Evolutionary conservation across 805 yeast genomes (phyloP).

Genomic region (Suhomyces pyralidae): DNA sequence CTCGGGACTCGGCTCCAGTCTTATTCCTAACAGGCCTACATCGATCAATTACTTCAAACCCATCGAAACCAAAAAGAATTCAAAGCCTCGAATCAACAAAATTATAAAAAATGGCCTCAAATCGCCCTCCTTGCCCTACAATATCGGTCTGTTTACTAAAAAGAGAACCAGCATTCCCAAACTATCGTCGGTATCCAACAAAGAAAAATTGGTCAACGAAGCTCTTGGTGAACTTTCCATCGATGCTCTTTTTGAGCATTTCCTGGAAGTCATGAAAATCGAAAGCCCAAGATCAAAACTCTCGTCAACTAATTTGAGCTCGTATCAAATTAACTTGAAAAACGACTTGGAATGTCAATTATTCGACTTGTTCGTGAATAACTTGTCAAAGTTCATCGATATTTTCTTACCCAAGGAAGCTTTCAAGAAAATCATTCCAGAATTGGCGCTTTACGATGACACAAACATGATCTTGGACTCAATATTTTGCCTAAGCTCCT

Average conservation of each 20-base stretch:
- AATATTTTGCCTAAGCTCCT: conserved; percentile 37
- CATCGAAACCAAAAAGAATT: conserved; percentile 33
- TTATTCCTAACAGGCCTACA: background rate
- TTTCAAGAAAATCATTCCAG: conserved; percentile 31
- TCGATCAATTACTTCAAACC: conserved; percentile 27
- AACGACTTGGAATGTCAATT: conserved; percentile 27
- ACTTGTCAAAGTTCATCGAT: conserved; percentile 29
- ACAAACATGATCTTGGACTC: conserved; percentile 36
- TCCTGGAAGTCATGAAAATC: conserved; percentile 21
- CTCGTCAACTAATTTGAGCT: conserved; percentile 7
- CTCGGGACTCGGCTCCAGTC: background rate
- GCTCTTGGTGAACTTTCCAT: conserved; percentile 20
- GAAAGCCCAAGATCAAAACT: conserved; percentile 3
- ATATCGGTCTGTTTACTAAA: background rate
- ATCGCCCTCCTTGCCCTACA: conserved; percentile 1
- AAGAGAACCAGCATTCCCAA: conserved; percentile 3
- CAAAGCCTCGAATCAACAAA: conserved; percentile 37
- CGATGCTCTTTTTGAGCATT: conserved; percentile 23
- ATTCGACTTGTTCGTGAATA: conserved; percentile 32
- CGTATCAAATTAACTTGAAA: conserved; percentile 12
- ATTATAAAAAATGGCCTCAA: conserved; percentile 15
- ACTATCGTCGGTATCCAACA: background rate
- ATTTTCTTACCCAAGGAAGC: conserved; percentile 28
- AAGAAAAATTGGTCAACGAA: background rate
- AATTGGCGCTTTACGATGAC: conserved; percentile 37